phyloP scores from a whole-genome alignment of 257 asterid genomes.

The Ilex aquifolium region DNA sequence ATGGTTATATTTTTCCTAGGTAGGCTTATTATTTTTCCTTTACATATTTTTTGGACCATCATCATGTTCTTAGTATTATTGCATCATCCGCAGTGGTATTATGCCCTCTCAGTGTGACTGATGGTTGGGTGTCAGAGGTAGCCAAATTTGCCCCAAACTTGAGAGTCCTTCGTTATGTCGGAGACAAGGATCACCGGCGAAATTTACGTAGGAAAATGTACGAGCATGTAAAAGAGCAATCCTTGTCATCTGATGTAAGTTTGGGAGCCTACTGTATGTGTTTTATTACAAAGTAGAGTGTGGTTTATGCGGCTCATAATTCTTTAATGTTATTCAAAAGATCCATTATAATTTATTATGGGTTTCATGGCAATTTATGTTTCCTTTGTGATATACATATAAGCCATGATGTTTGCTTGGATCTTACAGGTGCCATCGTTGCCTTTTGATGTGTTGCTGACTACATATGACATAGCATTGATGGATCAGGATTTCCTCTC shows the following conservation, averaged over 20 bases:
- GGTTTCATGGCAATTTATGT: background rate
- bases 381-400: background rate
- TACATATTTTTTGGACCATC: slow-evolving; percentile 6
- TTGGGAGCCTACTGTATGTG: background rate
- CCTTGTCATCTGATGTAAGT: slow-evolving; percentile 39
- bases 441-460: slow-evolving; percentile 76
- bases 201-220: slow-evolving; percentile 55
- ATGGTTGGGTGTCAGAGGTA: slow-evolving; percentile 84
- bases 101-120: slow-evolving; percentile 89
- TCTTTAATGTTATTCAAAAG: too few species aligned
- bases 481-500: slow-evolving; percentile 90
- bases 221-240: slow-evolving; percentile 33
- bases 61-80: slow-evolving; percentile 11
- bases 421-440: slow-evolving; percentile 51
- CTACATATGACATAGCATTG: slow-evolving; percentile 82
- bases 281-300: background rate
- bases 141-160: slow-evolving; percentile 65
- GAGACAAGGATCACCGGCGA: slow-evolving; percentile 77
- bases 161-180: slow-evolving; percentile 69
- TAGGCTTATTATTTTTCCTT: slow-evolving; percentile 9
- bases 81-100: slow-evolving; percentile 67
- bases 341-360: too few species aligned
- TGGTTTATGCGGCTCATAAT: background rate
- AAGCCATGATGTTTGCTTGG: slow-evolving; percentile 10
- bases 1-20: background rate